phyloP scores from a whole-genome alignment of 768 basidiomycete genomes.

The Termitomyces sp. region DNA sequence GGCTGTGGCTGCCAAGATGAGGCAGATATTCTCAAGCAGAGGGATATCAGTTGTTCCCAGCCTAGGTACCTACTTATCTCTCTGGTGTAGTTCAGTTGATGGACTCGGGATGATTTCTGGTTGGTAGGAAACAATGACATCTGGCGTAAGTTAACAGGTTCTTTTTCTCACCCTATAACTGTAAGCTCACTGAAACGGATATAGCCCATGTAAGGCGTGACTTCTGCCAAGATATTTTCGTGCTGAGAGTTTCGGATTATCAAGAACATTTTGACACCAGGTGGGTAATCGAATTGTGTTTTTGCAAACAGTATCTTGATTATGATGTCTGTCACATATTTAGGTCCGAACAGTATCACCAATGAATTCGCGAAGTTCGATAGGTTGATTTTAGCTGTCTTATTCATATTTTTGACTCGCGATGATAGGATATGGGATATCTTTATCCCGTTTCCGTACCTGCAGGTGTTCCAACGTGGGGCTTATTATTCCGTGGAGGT shows the following conservation, averaged over 20 bases:
- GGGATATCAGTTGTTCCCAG: slow-evolving; percentile 81
- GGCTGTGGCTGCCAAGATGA: slow-evolving; percentile 65
- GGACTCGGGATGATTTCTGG: slow-evolving; percentile 1
- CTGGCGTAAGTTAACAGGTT: slow-evolving; percentile 58
- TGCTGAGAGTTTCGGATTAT: slow-evolving; percentile 16
- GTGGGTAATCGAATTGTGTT: slow-evolving; percentile 24
- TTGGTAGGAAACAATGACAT: slow-evolving; percentile 86
- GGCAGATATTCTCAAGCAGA: slow-evolving; percentile 60
- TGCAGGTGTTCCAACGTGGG: slow-evolving; percentile 84
- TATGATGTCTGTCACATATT: slow-evolving; percentile 8
- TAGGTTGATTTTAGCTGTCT: slow-evolving; percentile 23
- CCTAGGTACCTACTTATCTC: slow-evolving; percentile 47
- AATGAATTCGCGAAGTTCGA: slow-evolving; percentile 63
- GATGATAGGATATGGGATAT: slow-evolving; percentile 67
- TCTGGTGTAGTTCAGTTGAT: neutral
- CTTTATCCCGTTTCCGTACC: slow-evolving; percentile 77
- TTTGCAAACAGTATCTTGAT: slow-evolving; percentile 10
- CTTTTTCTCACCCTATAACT: slow-evolving; percentile 7
- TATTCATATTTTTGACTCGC: slow-evolving; percentile 14
- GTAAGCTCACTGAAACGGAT: slow-evolving; percentile 14
- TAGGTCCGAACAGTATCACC: slow-evolving; percentile 68
- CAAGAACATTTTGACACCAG: slow-evolving; percentile 67
- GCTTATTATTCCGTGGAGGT: slow-evolving; percentile 83
- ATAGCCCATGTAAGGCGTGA: slow-evolving; percentile 54
- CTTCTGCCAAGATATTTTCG: slow-evolving; percentile 7